Evolutionary conservation across 306 rosid genomes (phyloP).

Genomic region (Acacia melanoxylon): DNA sequence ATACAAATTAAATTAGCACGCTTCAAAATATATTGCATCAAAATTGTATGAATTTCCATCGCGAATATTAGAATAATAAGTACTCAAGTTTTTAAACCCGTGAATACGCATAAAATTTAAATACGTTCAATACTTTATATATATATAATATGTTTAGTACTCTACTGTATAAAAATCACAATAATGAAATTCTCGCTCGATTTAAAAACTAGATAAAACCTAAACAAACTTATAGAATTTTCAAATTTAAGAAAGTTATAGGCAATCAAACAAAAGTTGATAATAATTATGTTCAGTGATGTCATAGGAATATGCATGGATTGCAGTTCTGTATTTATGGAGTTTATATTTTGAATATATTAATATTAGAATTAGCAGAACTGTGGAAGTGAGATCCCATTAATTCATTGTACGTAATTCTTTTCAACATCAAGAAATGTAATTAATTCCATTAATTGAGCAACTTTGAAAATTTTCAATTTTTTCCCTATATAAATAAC

Average conservation of each 20-base stretch:
- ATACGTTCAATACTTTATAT: neutral
- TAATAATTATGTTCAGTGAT: neutral
- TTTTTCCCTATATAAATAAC: neutral
- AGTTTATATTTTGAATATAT: neutral
- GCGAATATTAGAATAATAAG: neutral
- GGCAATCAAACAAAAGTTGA: neutral
- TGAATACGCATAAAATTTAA: neutral
- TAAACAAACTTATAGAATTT: neutral
- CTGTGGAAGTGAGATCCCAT: no score
- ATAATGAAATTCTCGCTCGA: neutral
- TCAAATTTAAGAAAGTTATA: neutral
- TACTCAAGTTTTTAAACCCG: neutral
- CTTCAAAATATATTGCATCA: neutral
- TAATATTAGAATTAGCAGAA: neutral
- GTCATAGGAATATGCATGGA: neutral
- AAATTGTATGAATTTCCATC: neutral
- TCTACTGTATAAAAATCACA: no score
- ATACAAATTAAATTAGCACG: neutral
- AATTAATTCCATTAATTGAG: neutral
- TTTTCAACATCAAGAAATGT: no score
- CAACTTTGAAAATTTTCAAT: neutral
- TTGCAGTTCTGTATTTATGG: neutral
- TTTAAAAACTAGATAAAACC: neutral
- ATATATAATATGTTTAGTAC: neutral
- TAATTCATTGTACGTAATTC: no score